Base-by-base conservation (phyloP, 257 asterid genomes). In the Capsicum baccatum region DNA sequence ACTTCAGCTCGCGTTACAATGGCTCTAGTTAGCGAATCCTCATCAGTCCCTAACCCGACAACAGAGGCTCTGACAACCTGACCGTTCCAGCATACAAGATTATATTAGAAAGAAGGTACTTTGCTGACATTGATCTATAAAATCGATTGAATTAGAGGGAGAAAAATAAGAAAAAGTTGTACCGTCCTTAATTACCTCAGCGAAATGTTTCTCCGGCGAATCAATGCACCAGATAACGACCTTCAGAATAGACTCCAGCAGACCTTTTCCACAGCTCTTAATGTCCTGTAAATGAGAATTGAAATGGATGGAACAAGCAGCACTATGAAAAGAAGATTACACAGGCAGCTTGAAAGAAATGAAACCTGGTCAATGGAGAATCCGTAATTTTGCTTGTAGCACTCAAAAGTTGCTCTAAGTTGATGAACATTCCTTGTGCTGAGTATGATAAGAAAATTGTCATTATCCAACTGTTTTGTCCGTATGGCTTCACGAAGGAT, bases 31-130 rank as follows among this genome's bases (percentile, higher is more conserved):
- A 95, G 88, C 9, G 99, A 91, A 85, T 92, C 93, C 84, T 94
- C 99, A 60, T 94, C 94, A 0, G 98, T 95, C 74, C 99, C 99
- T 6, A 94, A 85, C 78, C 99, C 99, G 9, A 86, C 60, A 14
- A 92, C 86, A 9, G 99, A 88, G 60, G 89, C 87, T 86, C 90
- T 89, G 55, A 94, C 74, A 60, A 92, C 98, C 99, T 95, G 89
- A 7, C 6, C 12, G 21, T 26, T 26, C 26, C 64, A 52, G 48
- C 48, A 50, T 52, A 26, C 21, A 52, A 76, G 62, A 26, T 7
- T 50, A 52, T 21, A 76, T 6, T 4, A 1, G 13, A 76, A 50
- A 52, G 64, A 50, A 76, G 15, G 48, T 7, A 54, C 48, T 26
- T 52, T 14, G 52, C 81, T 54, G 48, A 74, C 21, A 48, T 50